A percentile compares a stretch with the other conserved stretches of the same genome.
These are phyloP conservation scores for Piedraia hortae DNA, from an alignment of 2,329 filamentous ascomycete species.

Conservation along the genomic window DNA sequence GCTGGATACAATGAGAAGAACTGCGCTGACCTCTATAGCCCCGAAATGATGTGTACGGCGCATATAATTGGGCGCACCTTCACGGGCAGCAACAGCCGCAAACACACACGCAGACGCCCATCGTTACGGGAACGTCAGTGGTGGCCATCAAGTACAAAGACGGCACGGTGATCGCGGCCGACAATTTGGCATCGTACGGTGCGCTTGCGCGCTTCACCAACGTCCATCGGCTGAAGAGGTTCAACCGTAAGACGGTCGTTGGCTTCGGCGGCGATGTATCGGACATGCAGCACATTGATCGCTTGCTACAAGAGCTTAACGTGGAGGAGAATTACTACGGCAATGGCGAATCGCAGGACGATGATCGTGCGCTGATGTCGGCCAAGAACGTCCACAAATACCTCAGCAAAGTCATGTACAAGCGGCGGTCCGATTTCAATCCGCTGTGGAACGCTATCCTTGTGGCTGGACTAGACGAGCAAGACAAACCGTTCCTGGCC, in stretches of 20 bases:
- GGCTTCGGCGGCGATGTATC: conserved; percentile 93
- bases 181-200: conserved; percentile 94
- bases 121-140: conserved; percentile 91
- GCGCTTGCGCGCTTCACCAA: conserved; percentile 86
- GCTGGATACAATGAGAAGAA: conserved; percentile 8
- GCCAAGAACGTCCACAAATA: conserved; percentile 93
- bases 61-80: conserved; percentile 73
- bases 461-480: conserved; percentile 62
- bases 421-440: conserved; percentile 82
- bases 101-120: conserved; percentile 70
- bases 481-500: conserved; percentile 64
- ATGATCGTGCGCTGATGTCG: conserved; percentile 27
- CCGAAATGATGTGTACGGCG: conserved; percentile 86
- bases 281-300: conserved; percentile 97
- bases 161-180: conserved; percentile 85
- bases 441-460: conserved; percentile 92
- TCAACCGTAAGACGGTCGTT: conserved; percentile 58
- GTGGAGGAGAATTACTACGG: conserved; percentile 65
- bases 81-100: conserved; percentile 25
- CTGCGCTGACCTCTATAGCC: conserved; percentile 34
- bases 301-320: conserved; percentile 61
- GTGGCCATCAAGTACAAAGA: conserved; percentile 87
- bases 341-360: conserved; percentile 24
- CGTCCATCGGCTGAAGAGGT: conserved; percentile 78
- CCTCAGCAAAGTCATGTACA: conserved; percentile 85